These are phyloP conservation scores for Colletotrichum endophyticum DNA, from an alignment of 2,329 filamentous ascomycete genomes.

Conservation along the genomic window DNA sequence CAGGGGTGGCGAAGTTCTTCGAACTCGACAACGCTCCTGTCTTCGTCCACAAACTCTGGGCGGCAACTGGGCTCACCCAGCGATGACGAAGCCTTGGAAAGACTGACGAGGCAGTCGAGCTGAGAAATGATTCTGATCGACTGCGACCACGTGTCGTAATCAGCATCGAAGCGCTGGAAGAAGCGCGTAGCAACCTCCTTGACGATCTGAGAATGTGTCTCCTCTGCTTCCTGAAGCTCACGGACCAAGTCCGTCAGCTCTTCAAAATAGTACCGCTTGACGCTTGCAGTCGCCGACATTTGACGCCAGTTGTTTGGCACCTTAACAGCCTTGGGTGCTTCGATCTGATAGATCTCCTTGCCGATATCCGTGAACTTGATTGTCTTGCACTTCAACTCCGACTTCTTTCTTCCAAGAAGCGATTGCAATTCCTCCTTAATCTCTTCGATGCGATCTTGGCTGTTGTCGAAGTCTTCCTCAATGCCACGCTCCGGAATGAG, in stretches of 20 bases:
- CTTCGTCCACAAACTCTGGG: conserved; percentile 83
- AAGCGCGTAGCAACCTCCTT: conserved; percentile 86
- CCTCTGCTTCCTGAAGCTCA: conserved; percentile 89
- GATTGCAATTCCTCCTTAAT: conserved; percentile 76
- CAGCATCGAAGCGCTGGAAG: conserved; percentile 84
- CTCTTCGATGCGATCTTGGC: conserved; percentile 75
- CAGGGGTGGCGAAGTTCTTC: conserved; percentile 93
- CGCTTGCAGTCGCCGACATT: conserved; percentile 90
- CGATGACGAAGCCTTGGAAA: conserved; percentile 85
- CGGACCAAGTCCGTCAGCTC: conserved; percentile 84
- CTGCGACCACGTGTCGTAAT: conserved; percentile 84
- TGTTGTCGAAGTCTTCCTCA: conserved; percentile 90
- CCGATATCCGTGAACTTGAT: conserved; percentile 84
- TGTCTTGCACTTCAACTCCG: conserved; percentile 74
- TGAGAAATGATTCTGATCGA: conserved; percentile 91
- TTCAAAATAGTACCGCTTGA: conserved; percentile 93
- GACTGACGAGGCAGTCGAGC: conserved; percentile 91
- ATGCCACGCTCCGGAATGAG: conserved; percentile 87
- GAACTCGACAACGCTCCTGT: conserved; percentile 89
- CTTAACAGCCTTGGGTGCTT: conserved; percentile 84
- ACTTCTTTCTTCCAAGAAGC: conserved; percentile 73
- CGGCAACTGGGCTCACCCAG: conserved; percentile 88
- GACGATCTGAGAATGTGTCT: conserved; percentile 89
- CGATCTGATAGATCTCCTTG: conserved; percentile 96
- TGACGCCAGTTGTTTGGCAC: conserved; percentile 91